Conservation (phyloP, 2,329 filamentous ascomycete species). For the Balansia obtecta region DNA sequence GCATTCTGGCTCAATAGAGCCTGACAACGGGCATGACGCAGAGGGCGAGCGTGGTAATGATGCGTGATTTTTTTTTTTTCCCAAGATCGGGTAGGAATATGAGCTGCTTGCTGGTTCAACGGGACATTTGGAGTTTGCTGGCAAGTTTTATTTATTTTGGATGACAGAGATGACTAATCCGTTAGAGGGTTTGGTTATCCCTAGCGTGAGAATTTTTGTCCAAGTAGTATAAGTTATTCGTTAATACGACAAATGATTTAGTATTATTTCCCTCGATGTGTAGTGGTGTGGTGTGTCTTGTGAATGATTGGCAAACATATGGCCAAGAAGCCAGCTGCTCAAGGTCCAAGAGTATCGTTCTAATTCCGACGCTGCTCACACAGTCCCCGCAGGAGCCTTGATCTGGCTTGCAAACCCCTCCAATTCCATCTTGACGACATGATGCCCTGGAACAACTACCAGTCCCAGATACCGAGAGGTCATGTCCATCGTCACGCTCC, state of each 20-base stretch:
- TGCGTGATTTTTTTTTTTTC: conserved; percentile 6
- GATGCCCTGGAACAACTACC: conserved; percentile 75
- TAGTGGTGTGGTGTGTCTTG: no score
- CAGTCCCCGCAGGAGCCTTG: conserved; percentile 7
- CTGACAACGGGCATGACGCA: not conserved
- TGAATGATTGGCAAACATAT: no score
- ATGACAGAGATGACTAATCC: not conserved
- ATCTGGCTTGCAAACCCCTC: conserved; percentile 58
- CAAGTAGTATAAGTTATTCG: conserved; percentile 16
- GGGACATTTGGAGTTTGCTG: conserved; percentile 16
- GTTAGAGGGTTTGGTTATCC: conserved; percentile 12
- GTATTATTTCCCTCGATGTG: not conserved
- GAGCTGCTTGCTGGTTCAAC: conserved; percentile 11
- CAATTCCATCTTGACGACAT: conserved; percentile 79
- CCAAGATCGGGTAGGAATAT: not conserved
- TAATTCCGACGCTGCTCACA: not conserved
- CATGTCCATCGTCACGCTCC: conserved; percentile 54
- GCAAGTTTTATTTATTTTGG: conserved; percentile 4
- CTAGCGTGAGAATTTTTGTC: conserved; percentile 12
- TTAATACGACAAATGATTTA: conserved; percentile 13
- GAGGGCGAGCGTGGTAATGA: conserved; percentile 5
- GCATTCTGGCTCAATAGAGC: not conserved
- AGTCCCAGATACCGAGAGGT: conserved; percentile 77
- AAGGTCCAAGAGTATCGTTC: not conserved
- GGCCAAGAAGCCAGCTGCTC: no score